Conservation (phyloP, 176 grass and related monocot genomes). For the Triticum timopheevii region DNA sequence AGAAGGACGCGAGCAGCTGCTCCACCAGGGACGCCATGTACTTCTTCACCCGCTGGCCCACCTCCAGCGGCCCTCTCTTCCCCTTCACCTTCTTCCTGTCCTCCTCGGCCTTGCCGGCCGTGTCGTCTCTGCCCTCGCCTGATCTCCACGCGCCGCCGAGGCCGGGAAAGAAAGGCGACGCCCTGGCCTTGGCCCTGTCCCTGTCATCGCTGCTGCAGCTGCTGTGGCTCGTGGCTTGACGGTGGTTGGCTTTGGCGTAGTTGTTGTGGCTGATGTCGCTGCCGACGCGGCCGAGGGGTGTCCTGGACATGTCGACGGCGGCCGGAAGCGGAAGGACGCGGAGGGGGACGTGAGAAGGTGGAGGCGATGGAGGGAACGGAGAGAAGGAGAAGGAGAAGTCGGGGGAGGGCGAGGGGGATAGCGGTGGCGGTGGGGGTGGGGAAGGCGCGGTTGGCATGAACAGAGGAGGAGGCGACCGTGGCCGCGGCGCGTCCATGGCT, state of each 20-base stretch:
- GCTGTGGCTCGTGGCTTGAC: slow-evolving; percentile 11
- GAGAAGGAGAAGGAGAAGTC: slow-evolving; percentile 59
- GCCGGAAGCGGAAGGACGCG: slow-evolving; percentile 20
- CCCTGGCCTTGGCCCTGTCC: slow-evolving; percentile 38
- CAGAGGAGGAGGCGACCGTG: slow-evolving; percentile 30
- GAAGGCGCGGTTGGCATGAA: slow-evolving; percentile 14
- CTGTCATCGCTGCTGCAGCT: slow-evolving; percentile 11
- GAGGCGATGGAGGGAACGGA: background rate
- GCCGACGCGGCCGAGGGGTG: slow-evolving; percentile 50
- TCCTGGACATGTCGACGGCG: slow-evolving; percentile 32
- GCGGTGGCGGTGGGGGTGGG: slow-evolving; percentile 10
- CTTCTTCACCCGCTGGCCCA: slow-evolving; percentile 65
- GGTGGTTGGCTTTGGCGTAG: slow-evolving; percentile 24
- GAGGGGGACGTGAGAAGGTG: slow-evolving; percentile 20
- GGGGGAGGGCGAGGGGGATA: slow-evolving; percentile 42
- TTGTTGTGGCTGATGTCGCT: slow-evolving; percentile 60
- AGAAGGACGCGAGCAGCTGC: slow-evolving; percentile 53
- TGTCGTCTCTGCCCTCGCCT: slow-evolving; percentile 15
- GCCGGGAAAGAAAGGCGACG: slow-evolving; percentile 54
- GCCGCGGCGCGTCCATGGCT: slow-evolving; percentile 52
- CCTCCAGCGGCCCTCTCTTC: slow-evolving; percentile 47
- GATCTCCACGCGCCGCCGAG: slow-evolving; percentile 32
- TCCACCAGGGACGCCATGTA: slow-evolving; percentile 70
- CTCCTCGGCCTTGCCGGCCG: slow-evolving; percentile 33
- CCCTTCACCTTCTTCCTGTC: slow-evolving; percentile 43